Evolutionary conservation across 345 rosid genomes (phyloP).

Genomic region (Gossypium mustelinum): DNA sequence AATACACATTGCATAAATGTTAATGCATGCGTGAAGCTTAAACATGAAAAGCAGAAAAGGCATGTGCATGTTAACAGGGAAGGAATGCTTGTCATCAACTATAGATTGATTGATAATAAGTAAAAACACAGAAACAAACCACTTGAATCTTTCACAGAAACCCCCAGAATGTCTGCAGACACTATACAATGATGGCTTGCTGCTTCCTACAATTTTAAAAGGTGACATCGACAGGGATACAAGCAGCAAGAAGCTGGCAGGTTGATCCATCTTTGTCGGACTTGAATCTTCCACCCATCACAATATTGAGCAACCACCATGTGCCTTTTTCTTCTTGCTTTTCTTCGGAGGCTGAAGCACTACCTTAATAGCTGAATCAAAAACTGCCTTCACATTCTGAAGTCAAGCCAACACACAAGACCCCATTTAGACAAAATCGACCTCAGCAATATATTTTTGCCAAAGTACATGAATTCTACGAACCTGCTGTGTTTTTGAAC

Average conservation of each 20-base stretch:
- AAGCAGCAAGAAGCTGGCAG: neutral
- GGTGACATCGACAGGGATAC: neutral
- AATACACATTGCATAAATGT: neutral
- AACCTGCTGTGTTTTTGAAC: slow-evolving; percentile 3
- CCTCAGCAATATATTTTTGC: too few species aligned
- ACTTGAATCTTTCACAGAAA: neutral
- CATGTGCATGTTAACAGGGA: neutral
- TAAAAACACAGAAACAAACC: neutral
- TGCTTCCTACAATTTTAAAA: neutral
- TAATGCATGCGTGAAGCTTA: neutral
- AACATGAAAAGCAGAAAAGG: neutral
- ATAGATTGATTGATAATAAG: neutral
- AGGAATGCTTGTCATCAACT: neutral
- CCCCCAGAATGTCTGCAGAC: neutral
- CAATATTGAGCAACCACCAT: neutral
- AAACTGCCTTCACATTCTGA: slow-evolving; percentile 8
- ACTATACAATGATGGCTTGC: neutral
- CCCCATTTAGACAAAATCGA: neutral
- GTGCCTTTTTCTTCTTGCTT: neutral
- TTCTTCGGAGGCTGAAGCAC: slow-evolving; percentile 1
- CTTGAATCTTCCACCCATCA: neutral
- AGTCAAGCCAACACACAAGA: slow-evolving; percentile 17
- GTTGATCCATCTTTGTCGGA: neutral
- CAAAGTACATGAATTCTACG: too few species aligned
- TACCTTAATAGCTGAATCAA: slow-evolving; percentile 5